These are phyloP conservation scores for Babesia ovis DNA, from an alignment of 169 alveolate genomes.

Conservation along the genomic window DNA sequence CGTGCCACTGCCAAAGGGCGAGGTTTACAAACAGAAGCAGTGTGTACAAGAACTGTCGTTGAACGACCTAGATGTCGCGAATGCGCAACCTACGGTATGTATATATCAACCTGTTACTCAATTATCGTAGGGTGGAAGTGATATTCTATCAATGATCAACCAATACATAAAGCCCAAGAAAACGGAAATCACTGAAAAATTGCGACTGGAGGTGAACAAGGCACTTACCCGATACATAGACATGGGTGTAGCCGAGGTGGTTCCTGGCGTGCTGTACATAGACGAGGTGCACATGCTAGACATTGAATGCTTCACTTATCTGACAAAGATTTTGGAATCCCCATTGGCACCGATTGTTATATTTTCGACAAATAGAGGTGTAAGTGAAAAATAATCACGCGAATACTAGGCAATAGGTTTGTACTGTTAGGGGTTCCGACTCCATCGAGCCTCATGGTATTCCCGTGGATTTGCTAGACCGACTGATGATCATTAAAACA, in stretches of 20 bases:
- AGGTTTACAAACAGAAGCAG: constrained; percentile 99
- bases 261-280: constrained; percentile 99
- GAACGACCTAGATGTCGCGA: constrained; percentile 99
- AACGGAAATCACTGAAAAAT: constrained; percentile 99
- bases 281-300: constrained; percentile 99
- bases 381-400: constrained; percentile 10
- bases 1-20: constrained; percentile 99
- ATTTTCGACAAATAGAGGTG: constrained; percentile 98
- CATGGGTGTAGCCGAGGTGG: constrained; percentile 98
- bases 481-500: constrained; percentile 96
- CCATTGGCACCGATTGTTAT: constrained; percentile 98
- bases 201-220: constrained; percentile 97
- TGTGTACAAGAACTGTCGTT: constrained; percentile 98
- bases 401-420: constrained; percentile 19
- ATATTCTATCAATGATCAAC: constrained; percentile 94
- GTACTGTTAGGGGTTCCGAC: constrained; percentile 97
- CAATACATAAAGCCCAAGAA: constrained; percentile 95
- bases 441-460: constrained; percentile 98
- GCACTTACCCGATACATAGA: constrained; percentile 97
- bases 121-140: constrained; percentile 91
- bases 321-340: constrained; percentile 97
- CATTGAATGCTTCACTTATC: constrained; percentile 98
- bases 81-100: constrained; percentile 93
- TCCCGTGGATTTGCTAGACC: constrained; percentile 98
- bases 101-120: not conserved